phyloP scores from a whole-genome alignment of 129 eudicot species.

The Kitagawia praeruptora region DNA sequence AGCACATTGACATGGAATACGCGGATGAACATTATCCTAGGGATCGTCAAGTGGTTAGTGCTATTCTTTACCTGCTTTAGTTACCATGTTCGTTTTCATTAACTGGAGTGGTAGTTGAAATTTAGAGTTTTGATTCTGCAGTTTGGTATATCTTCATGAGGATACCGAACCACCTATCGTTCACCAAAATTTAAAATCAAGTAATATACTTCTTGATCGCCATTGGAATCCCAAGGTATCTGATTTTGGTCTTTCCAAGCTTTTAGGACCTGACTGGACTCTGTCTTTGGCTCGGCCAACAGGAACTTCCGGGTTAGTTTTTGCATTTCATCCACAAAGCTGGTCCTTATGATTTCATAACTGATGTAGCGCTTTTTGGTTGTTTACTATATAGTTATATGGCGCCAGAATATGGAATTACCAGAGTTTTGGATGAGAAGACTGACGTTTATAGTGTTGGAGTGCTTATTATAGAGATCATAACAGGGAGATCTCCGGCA shows the following conservation, averaged over 20 bases:
- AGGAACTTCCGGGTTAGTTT: slow-evolving; percentile 39
- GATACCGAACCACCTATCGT: slow-evolving; percentile 28
- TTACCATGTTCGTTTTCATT: neutral
- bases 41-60: slow-evolving; percentile 43
- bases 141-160: slow-evolving; percentile 53
- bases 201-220: slow-evolving; percentile 43
- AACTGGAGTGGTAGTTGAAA: neutral
- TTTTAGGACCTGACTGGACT: slow-evolving; percentile 21
- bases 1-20: slow-evolving; percentile 45
- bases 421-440: slow-evolving; percentile 22
- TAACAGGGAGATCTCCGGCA: slow-evolving; percentile 32
- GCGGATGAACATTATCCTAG: slow-evolving; percentile 35
- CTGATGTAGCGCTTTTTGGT: neutral
- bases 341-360: neutral
- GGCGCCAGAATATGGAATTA: slow-evolving; percentile 36
- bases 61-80: neutral
- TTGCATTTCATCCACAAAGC: neutral
- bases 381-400: slow-evolving; percentile 19
- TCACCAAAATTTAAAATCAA: slow-evolving; percentile 43
- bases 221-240: slow-evolving; percentile 58
- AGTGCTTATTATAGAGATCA: slow-evolving; percentile 44
- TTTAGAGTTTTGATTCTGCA: slow-evolving; percentile 1
- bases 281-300: slow-evolving; percentile 5
- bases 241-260: slow-evolving; percentile 24
- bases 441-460: slow-evolving; percentile 53